These are phyloP conservation scores for Chaetomium fimeti DNA, from an alignment of 495 filamentous ascomycete genomes.

Conservation along the genomic window DNA sequence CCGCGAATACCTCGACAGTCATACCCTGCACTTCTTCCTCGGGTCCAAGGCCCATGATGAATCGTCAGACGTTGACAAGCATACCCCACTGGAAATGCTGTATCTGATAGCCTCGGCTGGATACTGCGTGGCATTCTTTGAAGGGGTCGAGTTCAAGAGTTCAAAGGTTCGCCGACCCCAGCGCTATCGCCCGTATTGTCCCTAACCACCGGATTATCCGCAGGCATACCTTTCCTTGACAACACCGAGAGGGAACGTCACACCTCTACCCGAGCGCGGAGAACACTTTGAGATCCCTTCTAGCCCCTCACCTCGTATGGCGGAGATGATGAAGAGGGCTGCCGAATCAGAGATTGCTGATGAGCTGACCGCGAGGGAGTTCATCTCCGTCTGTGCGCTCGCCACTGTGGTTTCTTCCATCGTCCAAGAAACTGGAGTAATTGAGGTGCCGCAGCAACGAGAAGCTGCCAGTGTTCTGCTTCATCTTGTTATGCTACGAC, in stretches of 20 bases:
- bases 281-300: background rate
- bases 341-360: background rate
- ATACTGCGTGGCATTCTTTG: background rate
- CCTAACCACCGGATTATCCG: background rate
- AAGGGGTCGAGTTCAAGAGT: constrained; percentile 1
- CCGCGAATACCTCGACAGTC: background rate
- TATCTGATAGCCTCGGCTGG: constrained; percentile 1
- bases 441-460: background rate
- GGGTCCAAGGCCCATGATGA: background rate
- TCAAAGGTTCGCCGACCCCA: constrained; percentile 1
- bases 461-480: background rate
- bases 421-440: background rate
- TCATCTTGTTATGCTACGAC: constrained; percentile 1
- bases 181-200: background rate
- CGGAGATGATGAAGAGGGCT: constrained; percentile 1
- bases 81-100: background rate
- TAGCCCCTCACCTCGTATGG: background rate
- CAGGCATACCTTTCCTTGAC: constrained; percentile 2
- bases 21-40: background rate
- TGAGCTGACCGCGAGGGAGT: constrained; percentile 1
- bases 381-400: background rate
- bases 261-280: background rate
- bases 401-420: background rate
- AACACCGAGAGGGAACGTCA: background rate
- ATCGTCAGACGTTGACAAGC: background rate